Evolutionary conservation across 2,329 filamentous ascomycete genomes (phyloP), one percentile per base, ranked within the genome.

Genomic region (Fusarium irregulare): DNA sequence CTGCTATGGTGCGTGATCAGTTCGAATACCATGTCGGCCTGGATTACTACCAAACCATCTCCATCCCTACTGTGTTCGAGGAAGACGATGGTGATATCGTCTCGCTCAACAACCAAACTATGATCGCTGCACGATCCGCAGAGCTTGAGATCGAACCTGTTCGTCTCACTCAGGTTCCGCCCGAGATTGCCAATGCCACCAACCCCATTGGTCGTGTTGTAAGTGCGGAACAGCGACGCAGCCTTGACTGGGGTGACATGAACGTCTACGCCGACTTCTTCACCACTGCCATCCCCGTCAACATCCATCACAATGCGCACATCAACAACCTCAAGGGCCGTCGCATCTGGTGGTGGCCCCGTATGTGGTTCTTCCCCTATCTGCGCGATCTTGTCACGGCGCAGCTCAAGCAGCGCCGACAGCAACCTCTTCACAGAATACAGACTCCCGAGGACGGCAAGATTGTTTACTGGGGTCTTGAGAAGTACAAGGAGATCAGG

Each of bases 11-110:
- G 1, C 53, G 53, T 25, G 64, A 68, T 14, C 51, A 70, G n/a
- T 74, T 73, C 12, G 73, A 75, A 56, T 73, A 60, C 37, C 67
- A 71, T 4, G 63, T 75, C 11, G 73, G 73, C 3, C 57, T 75
- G 3, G 73, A 75, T 27, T 75, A 75, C 34, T 37, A 57, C 12
- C 67, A 75, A 50, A 51, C 63, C 12, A 70, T 74, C 28, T 75
- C 67, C 30, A 61, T 75, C 12, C 66, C 73, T 1, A 73, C 70
- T 6, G 67, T 74, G 8, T 71, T 64, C 4, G 67, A 72, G 25
- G 71, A 75, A 41, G 54, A 65, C 3, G 73, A 75, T 3, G 71
- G 73, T 4, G 65, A 73, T 2, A 60, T 75, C 6, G 4, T 75
- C 7, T 41, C 34, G 2, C 65, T 75, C 21, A 64, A 68, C 61